phyloP scores from a whole-genome alignment of 257 asterid genomes.

The Solanum rostratum region DNA sequence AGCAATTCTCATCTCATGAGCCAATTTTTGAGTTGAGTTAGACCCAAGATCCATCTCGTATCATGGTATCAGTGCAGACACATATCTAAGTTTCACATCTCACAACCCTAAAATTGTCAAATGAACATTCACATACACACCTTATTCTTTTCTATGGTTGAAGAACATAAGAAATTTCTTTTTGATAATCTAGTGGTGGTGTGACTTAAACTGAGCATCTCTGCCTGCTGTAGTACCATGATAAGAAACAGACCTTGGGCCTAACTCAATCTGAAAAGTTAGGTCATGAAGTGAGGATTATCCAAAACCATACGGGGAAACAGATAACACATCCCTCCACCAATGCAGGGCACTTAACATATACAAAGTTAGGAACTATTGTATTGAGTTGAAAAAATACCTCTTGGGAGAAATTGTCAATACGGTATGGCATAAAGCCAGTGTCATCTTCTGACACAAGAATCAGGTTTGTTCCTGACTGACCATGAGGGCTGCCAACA shows the following conservation, averaged over 20 bases:
- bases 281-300: background rate
- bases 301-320: background rate
- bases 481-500: constrained; percentile 75
- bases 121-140: background rate
- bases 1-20: background rate
- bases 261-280: background rate
- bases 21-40: background rate
- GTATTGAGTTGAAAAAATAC: constrained; percentile 13
- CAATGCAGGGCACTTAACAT: background rate
- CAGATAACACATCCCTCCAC: background rate
- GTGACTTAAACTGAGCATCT: background rate
- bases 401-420: constrained; percentile 94
- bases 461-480: constrained; percentile 84
- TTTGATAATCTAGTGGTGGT: background rate
- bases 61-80: background rate
- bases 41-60: background rate
- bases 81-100: background rate
- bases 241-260: background rate
- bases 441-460: constrained; percentile 86
- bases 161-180: background rate
- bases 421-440: constrained; percentile 97
- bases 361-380: background rate
- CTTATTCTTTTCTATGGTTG: background rate
- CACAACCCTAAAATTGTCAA: background rate
- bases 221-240: background rate